Evolutionary conservation across 345 rosid species (phyloP), one percentile per base, ranked within the genome.

Genomic region (Euphorbia pulcherrima): DNA sequence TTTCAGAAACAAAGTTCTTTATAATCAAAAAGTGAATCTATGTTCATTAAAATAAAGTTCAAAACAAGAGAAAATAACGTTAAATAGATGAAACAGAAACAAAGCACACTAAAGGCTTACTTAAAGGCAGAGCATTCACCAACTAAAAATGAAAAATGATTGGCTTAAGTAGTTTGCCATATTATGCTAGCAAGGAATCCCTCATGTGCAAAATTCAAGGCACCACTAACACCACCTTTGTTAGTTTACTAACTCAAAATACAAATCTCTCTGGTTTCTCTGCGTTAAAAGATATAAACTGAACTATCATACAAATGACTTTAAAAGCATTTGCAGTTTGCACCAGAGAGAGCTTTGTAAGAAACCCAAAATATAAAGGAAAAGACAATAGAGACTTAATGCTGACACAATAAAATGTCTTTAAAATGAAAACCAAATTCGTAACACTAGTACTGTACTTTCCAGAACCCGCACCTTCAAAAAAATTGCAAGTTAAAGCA

Each of bases 341-440:
- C 62, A 56, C 52, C 72, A 44, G 26, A 33, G n/a, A 27, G 24
- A 47, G 27, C 60, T 11, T 27, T 12, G 48, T 52, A 74, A 53
- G 24, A 48, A 68, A 54, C 20, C 55, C 20, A 21, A 17, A 9
- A 48, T 6, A 26, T 58, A 17, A 67, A 62, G 53, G 52, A 55
- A 72, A 58, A 16, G n/a, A n/a, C n/a, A n/a, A 26, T 26, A 55
- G 47, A 29, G 21, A 23, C 51, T 65, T 53, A 30, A 40, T 33
- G 18, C 28, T 40, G 39, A 29, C 10, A 23, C 28, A 11, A 8
- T 69, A 1, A 55, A 26, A 20, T 37, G 13, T 56, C 60, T 13
- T 27, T 27, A 55, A 9, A 9, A 12, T 0, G 16, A 56, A 14
- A 24, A 27, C 37, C 17, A 56, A 56, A 27, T 27, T 18, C 18